Percentiles rank a stretch among this genome's conserved stretches.
Conservation (phyloP, 1,284 basidiomycete species). For the Albatrellus sp. region DNA sequence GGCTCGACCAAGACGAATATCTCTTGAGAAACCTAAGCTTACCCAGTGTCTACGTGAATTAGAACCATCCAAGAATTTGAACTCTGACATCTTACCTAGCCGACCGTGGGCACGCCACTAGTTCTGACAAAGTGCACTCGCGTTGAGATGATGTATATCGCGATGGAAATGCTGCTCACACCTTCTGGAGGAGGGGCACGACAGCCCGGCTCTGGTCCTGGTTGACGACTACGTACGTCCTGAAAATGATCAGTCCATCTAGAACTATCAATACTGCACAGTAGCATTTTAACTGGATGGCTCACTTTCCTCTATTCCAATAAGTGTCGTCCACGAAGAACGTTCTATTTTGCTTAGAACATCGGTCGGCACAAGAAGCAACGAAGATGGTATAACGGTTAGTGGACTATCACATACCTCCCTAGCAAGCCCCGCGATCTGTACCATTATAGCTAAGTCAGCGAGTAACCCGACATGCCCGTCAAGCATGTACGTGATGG, state of each 20-base stretch:
- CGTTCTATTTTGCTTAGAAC: constrained; percentile 18
- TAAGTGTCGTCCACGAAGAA: constrained; percentile 29
- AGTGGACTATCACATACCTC: constrained; percentile 29
- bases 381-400: background rate
- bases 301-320: constrained; percentile 60
- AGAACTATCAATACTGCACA: constrained; percentile 2
- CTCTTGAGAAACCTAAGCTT: constrained; percentile 5
- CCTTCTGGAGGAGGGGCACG: constrained; percentile 48
- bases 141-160: constrained; percentile 3
- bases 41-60: constrained; percentile 46
- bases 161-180: constrained; percentile 14
- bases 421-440: constrained; percentile 49
- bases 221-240: constrained; percentile 39
- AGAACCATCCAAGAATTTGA: constrained; percentile 6
- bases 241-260: constrained; percentile 61
- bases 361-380: background rate
- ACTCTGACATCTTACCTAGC: constrained; percentile 32
- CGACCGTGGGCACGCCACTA: constrained; percentile 59
- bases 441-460: constrained; percentile 53
- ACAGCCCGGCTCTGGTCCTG: constrained; percentile 54
- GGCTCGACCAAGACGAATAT: background rate
- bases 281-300: constrained; percentile 7
- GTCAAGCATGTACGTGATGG: constrained; percentile 60
- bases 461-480: constrained; percentile 49
- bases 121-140: constrained; percentile 25